Base-by-base conservation (phyloP, 768 basidiomycete species). In the Lyophyllum semitale region DNA sequence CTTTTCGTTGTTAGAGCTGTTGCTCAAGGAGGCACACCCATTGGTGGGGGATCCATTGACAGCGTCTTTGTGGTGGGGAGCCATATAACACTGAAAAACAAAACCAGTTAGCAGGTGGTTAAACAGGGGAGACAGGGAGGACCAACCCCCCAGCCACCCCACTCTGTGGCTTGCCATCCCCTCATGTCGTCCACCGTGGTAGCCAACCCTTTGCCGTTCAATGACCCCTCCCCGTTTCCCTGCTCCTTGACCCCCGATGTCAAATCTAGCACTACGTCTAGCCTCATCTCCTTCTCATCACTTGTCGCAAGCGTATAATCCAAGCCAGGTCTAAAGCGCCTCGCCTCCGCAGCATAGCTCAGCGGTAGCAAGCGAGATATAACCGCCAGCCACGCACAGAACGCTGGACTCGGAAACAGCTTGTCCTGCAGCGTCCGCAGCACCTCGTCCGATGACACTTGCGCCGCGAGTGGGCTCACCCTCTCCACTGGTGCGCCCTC, bases 11-110 rank as follows among this genome's bases (percentile, higher is more conserved):
- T 20, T 48, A 35, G 48, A 38, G 37, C 50, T 22, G 23, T 41
- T 58, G 27, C 43, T 53, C 20, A 48, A 46, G 13, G 27, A 37
- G 20, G 29, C 38, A n/a, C 47, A 35, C 27, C 44, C 44, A 2
- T 46, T 53, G 26, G 63, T 42, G n/a, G 65, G 55, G 8, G 60
- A 55, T 25, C 43, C 63, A 43, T 73, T 67, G 3, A 60, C 27
- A 9, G 60, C 48, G 64, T 93, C 93, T 62, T 92, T 93, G 58
- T 95, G 88, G 59, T 96, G 93, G 38, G 93, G 91, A 1, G 94
- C 91, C 84, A 97, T 90, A 70, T 98, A 98, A 66, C 94, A 95
- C 88, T 93, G 58, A n/a, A n/a, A n/a, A n/a, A n/a, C n/a, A n/a
- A n/a, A n/a, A n/a, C n/a, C n/a, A n/a, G n/a, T n/a, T n/a, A n/a